These are phyloP conservation scores for Trametes cingulata DNA, from an alignment of 768 basidiomycete species.

Conservation along the genomic window DNA sequence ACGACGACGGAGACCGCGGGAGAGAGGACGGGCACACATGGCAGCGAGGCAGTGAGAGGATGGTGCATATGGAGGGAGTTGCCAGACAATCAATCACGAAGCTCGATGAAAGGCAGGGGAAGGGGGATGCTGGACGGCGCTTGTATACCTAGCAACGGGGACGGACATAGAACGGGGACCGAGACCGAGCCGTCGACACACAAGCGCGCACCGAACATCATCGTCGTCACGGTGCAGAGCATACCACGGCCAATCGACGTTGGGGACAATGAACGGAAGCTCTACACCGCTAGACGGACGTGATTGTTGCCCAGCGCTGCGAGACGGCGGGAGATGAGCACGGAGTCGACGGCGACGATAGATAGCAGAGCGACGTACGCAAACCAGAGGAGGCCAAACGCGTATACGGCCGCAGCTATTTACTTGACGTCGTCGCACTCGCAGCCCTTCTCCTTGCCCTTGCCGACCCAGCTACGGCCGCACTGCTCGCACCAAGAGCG, in stretches of 20 bases:
- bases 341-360: background rate
- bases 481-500: conserved; percentile 75
- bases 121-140: conserved; percentile 15
- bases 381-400: conserved; percentile 26
- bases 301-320: conserved; percentile 31
- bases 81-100: conserved; percentile 16
- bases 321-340: background rate
- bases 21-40: background rate
- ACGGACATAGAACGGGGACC: background rate
- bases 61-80: conserved; percentile 3
- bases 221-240: conserved; percentile 29
- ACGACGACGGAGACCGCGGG: background rate
- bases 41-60: background rate
- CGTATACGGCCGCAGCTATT: conserved; percentile 10
- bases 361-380: conserved; percentile 25
- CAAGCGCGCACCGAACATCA: conserved; percentile 18
- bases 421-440: conserved; percentile 49
- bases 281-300: conserved; percentile 33
- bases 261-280: conserved; percentile 16
- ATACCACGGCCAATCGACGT: conserved; percentile 20
- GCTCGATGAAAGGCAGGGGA: conserved; percentile 9
- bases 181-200: conserved; percentile 17
- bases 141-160: conserved; percentile 13
- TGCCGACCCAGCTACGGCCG: conserved; percentile 67
- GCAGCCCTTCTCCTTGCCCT: conserved; percentile 35